Base-by-base conservation (phyloP, 176 grass and related monocot species). In the Carex kokanica region DNA sequence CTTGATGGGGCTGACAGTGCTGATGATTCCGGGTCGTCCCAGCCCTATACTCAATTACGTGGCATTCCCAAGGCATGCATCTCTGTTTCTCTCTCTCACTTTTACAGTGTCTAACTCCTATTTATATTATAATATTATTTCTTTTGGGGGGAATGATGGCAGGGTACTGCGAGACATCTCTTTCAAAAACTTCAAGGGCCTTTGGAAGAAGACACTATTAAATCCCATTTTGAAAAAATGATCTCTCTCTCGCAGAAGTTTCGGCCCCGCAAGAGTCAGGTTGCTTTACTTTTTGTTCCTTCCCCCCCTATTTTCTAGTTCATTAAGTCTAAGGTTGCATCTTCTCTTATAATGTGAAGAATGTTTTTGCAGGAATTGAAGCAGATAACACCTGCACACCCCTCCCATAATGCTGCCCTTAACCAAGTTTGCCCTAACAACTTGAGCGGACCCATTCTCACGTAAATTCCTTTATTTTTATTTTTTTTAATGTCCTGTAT, bases 121-220 rank as follows among this genome's bases (percentile, higher is more conserved):
- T 41, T 9, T 0, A 66, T 71, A 71, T 40, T 43, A 80, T 80
- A 36, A 80, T 62, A 24, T 61, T 9, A 58, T 79, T 41, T 56
- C 2, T 80, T 79, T 80, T n/a, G 25, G 54, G 8, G 77, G 45
- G 78, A 36, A 47, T 38, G 36, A 83, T 82, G 78, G 80, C 91
- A 99, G 97, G 97, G 97, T 86, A 99, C 91, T 78, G 97, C 97
- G 12, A 91, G 97, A 87, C 93, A 99, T 67, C 80, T 99, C 83
- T 99, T 99, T 78, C 97, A 95, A 83, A 93, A 93, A 67, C 85
- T 99, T 84, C 97, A 96, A 88, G 97, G 91, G 79, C 97, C 91
- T 0, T 85, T 96, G 0, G 97, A 99, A 86, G 97, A 96, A 86
- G 97, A 96, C 83, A 93, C 85, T 81, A 83, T 93, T 20, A 93